A percentile compares a stretch with the other conserved stretches of the same genome.
Evolutionary conservation across 225 moss, liverwort and hornwort genomes (phyloP).

Genomic region (Marchantia paleacea): DNA sequence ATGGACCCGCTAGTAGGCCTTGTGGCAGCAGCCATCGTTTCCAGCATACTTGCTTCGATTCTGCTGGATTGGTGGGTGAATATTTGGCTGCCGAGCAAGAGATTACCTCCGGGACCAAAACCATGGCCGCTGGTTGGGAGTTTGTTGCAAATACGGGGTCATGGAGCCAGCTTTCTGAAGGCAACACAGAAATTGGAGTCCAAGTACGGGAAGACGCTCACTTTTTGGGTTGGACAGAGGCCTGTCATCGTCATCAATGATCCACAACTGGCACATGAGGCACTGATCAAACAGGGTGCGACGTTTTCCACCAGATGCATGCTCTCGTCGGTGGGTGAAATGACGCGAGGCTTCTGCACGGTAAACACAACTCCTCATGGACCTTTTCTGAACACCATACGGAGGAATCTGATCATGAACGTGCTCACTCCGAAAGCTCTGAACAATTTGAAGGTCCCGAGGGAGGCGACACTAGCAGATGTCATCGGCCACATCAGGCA

Average conservation of each 20-base stretch:
- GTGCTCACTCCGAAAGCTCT: background rate
- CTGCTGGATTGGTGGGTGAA: background rate
- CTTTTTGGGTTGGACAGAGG: background rate
- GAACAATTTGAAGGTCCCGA: background rate
- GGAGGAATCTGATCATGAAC: background rate
- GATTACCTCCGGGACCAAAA: conserved; percentile 12
- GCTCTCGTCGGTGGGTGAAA: background rate
- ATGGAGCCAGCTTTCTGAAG: background rate
- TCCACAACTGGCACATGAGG: background rate
- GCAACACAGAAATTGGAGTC: background rate
- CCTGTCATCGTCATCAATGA: conserved; percentile 6
- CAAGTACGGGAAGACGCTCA: conserved; percentile 1
- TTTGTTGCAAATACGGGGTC: background rate
- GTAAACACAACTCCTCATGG: background rate
- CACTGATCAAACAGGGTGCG: conserved; percentile 1
- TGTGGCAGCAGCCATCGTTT: background rate
- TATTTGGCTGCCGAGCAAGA: background rate
- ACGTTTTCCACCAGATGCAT: background rate
- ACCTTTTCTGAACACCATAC: background rate
- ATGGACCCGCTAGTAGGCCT: background rate
- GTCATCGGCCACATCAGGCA: background rate
- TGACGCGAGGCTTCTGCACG: background rate
- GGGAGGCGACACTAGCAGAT: background rate
- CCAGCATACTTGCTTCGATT: background rate
- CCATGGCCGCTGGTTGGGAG: conserved; percentile 5